Base-by-base conservation (phyloP, 202 grass and related monocot species). In the Eragrostis tef region DNA sequence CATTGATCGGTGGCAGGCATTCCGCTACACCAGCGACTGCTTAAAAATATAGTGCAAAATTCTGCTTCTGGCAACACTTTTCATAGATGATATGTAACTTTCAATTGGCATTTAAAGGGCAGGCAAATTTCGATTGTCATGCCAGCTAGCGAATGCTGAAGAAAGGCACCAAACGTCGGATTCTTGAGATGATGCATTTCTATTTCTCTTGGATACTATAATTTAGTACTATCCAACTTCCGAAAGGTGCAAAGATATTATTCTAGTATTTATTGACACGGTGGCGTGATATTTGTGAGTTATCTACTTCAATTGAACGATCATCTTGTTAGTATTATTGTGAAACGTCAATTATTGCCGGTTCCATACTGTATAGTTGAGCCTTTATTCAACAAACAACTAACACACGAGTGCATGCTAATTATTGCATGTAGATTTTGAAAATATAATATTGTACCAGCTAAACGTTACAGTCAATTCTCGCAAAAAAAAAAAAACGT, bases 321-420 rank as follows among this genome's bases (percentile, higher is more conserved):
- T 7, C 9, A 17, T 5, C 47, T 5, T 48, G 31, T 49, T 6
- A 31, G 58, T 20, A 58, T 77, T 26, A 12, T 46, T 20, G 57
- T 12, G 62, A 51, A 31, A 50, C 10, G 36, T 34, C 16, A 78
- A 78, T 64, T 64, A 50, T 50, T 65, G 26, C n/a, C 36, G 26
- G 11, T 51, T 78, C 45, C 19, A 65, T 64, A 6, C 24, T 36
- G 39, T 78, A 25, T 78, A 65, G 17, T 39, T 39, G 60, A 78
- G 19, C 43, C 44, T 65, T 65, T 65, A 36, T 77, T 78, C 59
- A 45, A 64, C 15, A 58, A 64, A 59, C 29, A 42, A 47, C 45
- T 25, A 42, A 67, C n/a, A 16, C 45, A 20, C 12, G 11, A 42
- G 45, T 31, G 19, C 29, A 24, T 79, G 27, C 20, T 54, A 31